Conservation (phyloP, 768 basidiomycete genomes). For the Tulasnella sp. region DNA sequence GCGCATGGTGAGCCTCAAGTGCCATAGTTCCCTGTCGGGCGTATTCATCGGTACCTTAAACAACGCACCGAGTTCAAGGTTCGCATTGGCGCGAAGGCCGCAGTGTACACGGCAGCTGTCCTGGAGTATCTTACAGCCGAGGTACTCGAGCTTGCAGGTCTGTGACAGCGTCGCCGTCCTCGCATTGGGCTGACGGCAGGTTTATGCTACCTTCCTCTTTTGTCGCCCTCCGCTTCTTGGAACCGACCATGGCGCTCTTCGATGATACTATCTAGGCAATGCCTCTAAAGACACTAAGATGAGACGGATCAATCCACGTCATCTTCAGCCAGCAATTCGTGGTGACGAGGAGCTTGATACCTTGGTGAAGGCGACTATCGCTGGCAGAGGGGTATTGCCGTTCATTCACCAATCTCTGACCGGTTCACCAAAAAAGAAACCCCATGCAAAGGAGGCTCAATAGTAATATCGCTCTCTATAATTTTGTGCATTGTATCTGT, state of each 20-base stretch:
- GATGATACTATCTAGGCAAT: slow-evolving; percentile 47
- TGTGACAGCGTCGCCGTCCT: slow-evolving; percentile 21
- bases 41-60: slow-evolving; percentile 94
- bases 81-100: slow-evolving; percentile 94
- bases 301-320: slow-evolving; percentile 93
- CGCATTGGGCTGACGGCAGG: neutral
- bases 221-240: neutral
- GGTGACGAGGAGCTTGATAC: slow-evolving; percentile 97
- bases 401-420: slow-evolving; percentile 84
- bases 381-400: slow-evolving; percentile 76
- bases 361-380: slow-evolving; percentile 87
- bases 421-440: slow-evolving; percentile 11
- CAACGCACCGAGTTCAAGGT: slow-evolving; percentile 87
- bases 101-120: slow-evolving; percentile 93
- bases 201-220: neutral
- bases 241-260: neutral
- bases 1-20: neutral
- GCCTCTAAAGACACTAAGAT: slow-evolving; percentile 96
- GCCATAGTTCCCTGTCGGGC: slow-evolving; percentile 85
- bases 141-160: slow-evolving; percentile 90
- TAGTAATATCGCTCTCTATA: neutral
- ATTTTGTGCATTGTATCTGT: too few relatives aligned
- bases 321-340: slow-evolving; percentile 90
- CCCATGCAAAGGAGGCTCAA: neutral
- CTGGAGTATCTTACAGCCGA: slow-evolving; percentile 95